Percentiles rank a stretch among this genome's conserved stretches.
These are phyloP conservation scores for Paramecium caudatum DNA, from an alignment of 73 alveolate species.

Conservation along the genomic window DNA sequence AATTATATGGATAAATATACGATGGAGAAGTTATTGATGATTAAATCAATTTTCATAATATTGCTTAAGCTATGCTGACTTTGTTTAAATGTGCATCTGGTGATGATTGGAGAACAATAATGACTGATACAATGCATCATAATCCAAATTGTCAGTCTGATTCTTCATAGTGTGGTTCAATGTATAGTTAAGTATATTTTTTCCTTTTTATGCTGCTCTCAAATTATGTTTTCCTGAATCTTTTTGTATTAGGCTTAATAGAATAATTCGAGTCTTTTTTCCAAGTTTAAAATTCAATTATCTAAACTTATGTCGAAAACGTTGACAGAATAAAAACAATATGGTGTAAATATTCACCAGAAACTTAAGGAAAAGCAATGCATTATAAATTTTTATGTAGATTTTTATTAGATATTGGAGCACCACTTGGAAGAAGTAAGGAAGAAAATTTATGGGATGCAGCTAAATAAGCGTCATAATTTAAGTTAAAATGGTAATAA, in stretches of 20 bases:
- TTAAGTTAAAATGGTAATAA: constrained; percentile 9
- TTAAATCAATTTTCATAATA: constrained; percentile 23
- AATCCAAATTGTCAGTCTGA: constrained; percentile 53
- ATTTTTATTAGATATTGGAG: constrained; percentile 34
- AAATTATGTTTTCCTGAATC: constrained; percentile 33
- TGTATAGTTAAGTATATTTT: constrained; percentile 2
- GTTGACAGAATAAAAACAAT: constrained; percentile 44
- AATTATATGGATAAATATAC: constrained; percentile 51
- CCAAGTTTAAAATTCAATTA: constrained; percentile 3
- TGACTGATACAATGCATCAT: constrained; percentile 59
- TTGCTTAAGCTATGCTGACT: constrained; percentile 34
- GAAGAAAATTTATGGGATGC: constrained; percentile 58
- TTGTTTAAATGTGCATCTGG: constrained; percentile 41
- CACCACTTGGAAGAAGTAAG: not conserved
- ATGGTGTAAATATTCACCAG: constrained; percentile 59
- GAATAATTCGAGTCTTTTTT: constrained; percentile 53
- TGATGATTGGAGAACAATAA: constrained; percentile 55
- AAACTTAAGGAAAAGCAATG: constrained; percentile 46
- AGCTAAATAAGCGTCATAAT: constrained; percentile 42
- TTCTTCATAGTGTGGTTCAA: constrained; percentile 41
- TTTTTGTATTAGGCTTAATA: constrained; percentile 57
- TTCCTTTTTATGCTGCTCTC: constrained; percentile 4
- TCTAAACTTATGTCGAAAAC: constrained; percentile 24
- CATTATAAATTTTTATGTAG: constrained; percentile 33
- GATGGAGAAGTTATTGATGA: constrained; percentile 51